Evolutionary conservation across 768 basidiomycete genomes (phyloP).

Genomic region (Lactarius sp.): DNA sequence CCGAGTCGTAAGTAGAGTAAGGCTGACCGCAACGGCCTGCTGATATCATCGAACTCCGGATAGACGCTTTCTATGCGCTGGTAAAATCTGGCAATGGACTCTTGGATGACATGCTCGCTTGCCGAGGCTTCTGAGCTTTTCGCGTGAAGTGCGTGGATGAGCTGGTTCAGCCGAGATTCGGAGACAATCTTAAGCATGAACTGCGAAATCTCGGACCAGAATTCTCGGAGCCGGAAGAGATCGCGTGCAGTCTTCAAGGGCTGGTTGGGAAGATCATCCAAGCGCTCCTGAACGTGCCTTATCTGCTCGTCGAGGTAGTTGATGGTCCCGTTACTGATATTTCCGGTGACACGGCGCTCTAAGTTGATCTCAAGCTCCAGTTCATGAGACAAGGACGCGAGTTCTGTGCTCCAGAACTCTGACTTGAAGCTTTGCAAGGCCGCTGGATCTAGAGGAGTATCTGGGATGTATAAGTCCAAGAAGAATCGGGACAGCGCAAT

Average conservation of each 20-base stretch:
- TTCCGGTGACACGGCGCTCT: constrained; percentile 55
- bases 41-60: constrained; percentile 66
- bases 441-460: constrained; percentile 83
- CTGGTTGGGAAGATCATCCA: constrained; percentile 30
- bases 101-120: constrained; percentile 71
- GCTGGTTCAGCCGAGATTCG: constrained; percentile 43
- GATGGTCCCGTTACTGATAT: constrained; percentile 46
- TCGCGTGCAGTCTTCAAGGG: constrained; percentile 36
- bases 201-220: constrained; percentile 73
- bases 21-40: constrained; percentile 58
- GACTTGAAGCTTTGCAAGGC: constrained; percentile 49
- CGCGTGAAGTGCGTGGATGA: constrained; percentile 39
- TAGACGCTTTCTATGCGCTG: constrained; percentile 69
- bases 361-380: constrained; percentile 49
- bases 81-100: constrained; percentile 71
- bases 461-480: constrained; percentile 72
- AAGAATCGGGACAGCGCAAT: constrained; percentile 55
- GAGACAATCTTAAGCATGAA: constrained; percentile 60
- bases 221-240: constrained; percentile 49
- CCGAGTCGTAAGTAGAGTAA: constrained; percentile 68
- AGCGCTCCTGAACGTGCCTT: constrained; percentile 31
- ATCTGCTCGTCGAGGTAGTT: constrained; percentile 40
- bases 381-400: constrained; percentile 42
- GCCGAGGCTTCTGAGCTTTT: constrained; percentile 37
- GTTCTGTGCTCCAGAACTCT: constrained; percentile 42